A percentile compares a stretch with the other conserved stretches of the same genome.
Evolutionary conservation across 495 filamentous ascomycete genomes (phyloP).

Genomic region (Acidiella bohemica): DNA sequence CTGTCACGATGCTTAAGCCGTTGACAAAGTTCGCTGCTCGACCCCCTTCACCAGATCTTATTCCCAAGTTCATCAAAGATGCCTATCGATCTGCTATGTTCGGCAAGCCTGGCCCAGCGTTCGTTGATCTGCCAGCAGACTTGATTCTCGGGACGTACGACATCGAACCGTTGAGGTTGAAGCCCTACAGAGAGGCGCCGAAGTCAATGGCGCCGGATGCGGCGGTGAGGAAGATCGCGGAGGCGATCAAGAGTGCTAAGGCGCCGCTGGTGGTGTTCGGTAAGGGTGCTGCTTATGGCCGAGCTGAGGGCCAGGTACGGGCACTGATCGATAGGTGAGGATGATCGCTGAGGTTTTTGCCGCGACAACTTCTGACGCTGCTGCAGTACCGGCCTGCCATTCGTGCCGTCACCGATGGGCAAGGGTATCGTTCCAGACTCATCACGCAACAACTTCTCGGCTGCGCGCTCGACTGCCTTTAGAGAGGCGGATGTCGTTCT

Average conservation of each 20-base stretch:
- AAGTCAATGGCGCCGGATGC: constrained; percentile 31
- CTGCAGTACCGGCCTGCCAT: constrained; percentile 37
- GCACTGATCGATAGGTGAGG: constrained; percentile 32
- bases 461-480: constrained; percentile 45
- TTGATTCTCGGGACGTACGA: constrained; percentile 37
- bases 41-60: constrained; percentile 35
- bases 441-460: constrained; percentile 41
- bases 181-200: constrained; percentile 20
- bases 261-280: constrained; percentile 46
- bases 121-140: constrained; percentile 51
- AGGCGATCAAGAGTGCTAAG: constrained; percentile 38
- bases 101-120: constrained; percentile 44
- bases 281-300: constrained; percentile 48
- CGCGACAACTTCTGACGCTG: constrained; percentile 2
- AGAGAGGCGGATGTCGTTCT: constrained; percentile 46
- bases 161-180: constrained; percentile 10
- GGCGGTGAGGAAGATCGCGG: constrained; percentile 33
- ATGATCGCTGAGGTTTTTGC: constrained; percentile 1
- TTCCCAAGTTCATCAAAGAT: constrained; percentile 38
- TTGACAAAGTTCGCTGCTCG: constrained; percentile 46
- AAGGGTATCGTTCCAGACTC: constrained; percentile 49
- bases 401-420: constrained; percentile 52
- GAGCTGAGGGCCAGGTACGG: constrained; percentile 37
- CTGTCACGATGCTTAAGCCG: constrained; percentile 42
- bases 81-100: constrained; percentile 46